Conservation (phyloP, 345 rosid species). For the Geranium rotundifolium region DNA sequence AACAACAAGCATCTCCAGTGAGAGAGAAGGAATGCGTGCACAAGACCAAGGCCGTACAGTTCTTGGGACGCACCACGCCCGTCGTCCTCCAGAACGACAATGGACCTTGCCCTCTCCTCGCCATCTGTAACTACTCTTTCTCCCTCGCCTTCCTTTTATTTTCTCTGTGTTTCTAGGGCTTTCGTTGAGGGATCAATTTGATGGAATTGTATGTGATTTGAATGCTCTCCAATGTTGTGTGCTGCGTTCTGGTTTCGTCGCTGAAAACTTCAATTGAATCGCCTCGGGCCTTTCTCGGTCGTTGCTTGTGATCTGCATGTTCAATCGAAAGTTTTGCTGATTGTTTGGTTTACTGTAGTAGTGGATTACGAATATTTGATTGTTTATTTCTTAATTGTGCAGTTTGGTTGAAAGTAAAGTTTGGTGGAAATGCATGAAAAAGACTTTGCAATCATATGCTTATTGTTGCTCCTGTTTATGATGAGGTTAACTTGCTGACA, state of each 20-base stretch:
- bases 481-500: neutral
- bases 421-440: neutral
- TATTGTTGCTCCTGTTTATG: neutral
- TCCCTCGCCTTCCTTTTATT: conserved; percentile 6
- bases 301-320: neutral
- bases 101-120: conserved; percentile 97
- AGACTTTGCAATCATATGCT: neutral
- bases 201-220: neutral
- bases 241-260: neutral
- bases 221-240: too few species aligned
- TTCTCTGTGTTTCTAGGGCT: conserved; percentile 19
- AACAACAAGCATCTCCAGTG: conserved; percentile 9
- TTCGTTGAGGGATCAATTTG: neutral
- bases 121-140: conserved; percentile 51
- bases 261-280: neutral
- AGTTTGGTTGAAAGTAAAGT: neutral
- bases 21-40: conserved; percentile 43
- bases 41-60: conserved; percentile 72
- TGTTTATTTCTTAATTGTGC: neutral
- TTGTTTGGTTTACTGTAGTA: neutral
- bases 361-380: neutral
- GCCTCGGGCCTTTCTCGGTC: neutral
- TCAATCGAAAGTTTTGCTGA: neutral
- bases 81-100: conserved; percentile 92
- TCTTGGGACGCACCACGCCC: conserved; percentile 78